Evolutionary conservation across 2,329 filamentous ascomycete species (phyloP), one percentile per base, ranked within the genome.

Genomic region (Dactylellina drechsleri): DNA sequence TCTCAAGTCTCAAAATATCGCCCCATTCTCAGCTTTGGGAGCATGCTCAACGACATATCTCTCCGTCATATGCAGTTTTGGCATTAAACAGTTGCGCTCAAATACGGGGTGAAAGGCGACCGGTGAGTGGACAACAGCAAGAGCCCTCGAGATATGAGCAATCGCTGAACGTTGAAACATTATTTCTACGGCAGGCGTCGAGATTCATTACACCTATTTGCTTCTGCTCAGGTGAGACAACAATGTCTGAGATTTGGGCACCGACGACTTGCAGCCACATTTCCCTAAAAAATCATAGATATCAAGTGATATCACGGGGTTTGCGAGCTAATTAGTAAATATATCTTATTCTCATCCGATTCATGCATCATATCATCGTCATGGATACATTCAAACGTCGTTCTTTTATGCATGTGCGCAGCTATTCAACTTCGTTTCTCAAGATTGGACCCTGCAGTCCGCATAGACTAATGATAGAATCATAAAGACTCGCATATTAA

Each of bases 161-260:
- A 36, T 36, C 31, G 10, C 31, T 36, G 20, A 23, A 31, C 4
- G 18, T 16, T 31, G 13, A 20, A 54, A 31, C 23, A 31, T 57
- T 43, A 43, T 40, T 43, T 16, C 53, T 28, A 41, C 31, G 31
- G 31, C 31, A 13, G 12, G 52, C 41, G 20, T 67, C 36, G 26
- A 67, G 10, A 43, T 50, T 20, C 15, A 56, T 31, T 40, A 10
- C 6, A 12, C 6, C 26, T 57, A 52, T 50, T 67, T 60, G n/a
- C 65, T 60, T 53, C 47, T 68, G 56, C 16, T 31, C 54, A 40
- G 50, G 54, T 52, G 47, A 20, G 58, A 70, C 40, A 68, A 56
- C 36, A n/a, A 57, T 70, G 66, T 70, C 66, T 70, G 43, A 70
- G 66, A 62, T 62, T 23, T 18, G 43, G 43, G 40, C 41, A 23